Evolutionary conservation across 2,329 filamentous ascomycete species (phyloP).

Genomic region (Penicillium fuscoglaucum): DNA sequence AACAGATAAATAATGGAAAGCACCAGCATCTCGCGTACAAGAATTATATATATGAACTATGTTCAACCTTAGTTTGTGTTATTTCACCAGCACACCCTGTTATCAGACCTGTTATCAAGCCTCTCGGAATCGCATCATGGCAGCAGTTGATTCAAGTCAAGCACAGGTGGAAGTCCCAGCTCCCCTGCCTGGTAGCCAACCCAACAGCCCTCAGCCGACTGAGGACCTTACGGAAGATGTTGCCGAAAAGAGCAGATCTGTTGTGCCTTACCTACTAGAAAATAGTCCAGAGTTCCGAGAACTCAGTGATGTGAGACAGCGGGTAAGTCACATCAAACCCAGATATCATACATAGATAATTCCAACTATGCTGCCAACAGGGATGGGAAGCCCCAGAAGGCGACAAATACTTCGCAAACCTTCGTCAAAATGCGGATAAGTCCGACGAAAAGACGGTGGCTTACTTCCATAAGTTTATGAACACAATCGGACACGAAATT

Average conservation of each 20-base stretch:
- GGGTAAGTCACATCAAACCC: neutral
- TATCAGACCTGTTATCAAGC: neutral
- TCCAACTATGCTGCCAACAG: neutral
- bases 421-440: neutral
- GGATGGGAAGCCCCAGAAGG: neutral
- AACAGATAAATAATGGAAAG: neutral
- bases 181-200: neutral
- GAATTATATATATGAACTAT: neutral
- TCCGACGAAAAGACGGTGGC: neutral
- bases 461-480: neutral
- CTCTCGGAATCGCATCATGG: neutral
- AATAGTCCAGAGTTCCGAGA: neutral
- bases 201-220: neutral
- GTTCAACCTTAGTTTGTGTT: neutral
- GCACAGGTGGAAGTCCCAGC: neutral
- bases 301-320: neutral
- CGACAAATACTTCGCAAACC: neutral
- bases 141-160: neutral
- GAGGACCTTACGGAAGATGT: neutral
- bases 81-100: neutral
- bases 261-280: neutral
- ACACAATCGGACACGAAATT: neutral
- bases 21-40: neutral
- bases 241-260: neutral
- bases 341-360: neutral